Evolutionary conservation across 2,329 filamentous ascomycete species (phyloP), one percentile per base, ranked within the genome.

Genomic region (Aspergillus sp.): DNA sequence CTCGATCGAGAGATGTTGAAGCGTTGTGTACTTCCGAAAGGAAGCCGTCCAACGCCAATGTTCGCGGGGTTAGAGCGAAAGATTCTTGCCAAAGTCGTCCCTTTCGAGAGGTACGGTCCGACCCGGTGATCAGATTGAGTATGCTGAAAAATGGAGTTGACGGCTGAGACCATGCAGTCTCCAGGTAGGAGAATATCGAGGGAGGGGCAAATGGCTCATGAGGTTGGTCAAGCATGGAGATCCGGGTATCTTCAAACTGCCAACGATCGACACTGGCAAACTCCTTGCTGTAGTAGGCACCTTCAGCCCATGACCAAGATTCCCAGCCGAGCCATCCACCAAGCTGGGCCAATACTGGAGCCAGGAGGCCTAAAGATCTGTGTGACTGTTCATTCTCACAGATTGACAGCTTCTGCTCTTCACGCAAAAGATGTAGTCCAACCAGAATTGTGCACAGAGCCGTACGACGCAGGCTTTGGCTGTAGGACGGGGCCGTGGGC

Each of bases 321-420:
- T 76, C 69, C 81, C 93, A 96, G 7, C 84, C 83, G 20, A 99
- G 77, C 92, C 93, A 97, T 49, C 81, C 78, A 1, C 88, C 84
- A 52, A 99, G 79, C 67, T 97, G 93, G 43, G 87, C 86, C 41
- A 97, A 75, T 2, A 97, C 71, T 14, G 88, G 85, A n/a, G 84
- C 83, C 19, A 97, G 72, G 40, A 80, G 77, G 13, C 77, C 72
- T 19, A 73, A 61, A 40, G 78, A 73, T 17, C 69, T 70, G 45
- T 66, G 71, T 10, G 77, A 71, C n/a, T 72, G 68, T 56, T 81
- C 78, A n/a, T 74, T 72, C 42, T 78, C 76, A 50, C 77, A 73
- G 3, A 86, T 81, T 55, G 89, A 84, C 1, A 99, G 81, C 66
- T 96, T 97, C 57, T 88, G 81, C 68, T 99, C 94, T 69, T 99